Evolutionary conservation across 1,139 yeast species (phyloP).

Genomic region (Magnusiomyces suaveolens): DNA sequence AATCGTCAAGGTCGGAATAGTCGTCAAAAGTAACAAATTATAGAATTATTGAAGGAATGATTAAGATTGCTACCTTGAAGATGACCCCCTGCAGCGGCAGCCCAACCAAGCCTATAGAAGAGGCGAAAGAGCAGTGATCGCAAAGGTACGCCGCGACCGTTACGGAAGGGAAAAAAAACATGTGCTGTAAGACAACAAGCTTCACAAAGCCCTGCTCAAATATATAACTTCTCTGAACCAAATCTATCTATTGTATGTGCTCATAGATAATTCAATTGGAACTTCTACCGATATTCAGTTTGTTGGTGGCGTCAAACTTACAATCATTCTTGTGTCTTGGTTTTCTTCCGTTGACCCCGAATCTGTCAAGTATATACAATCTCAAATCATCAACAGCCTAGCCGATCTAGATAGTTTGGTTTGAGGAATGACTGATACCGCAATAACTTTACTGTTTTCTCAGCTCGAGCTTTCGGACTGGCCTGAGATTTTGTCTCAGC

Average conservation of each 20-base stretch:
- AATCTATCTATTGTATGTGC: slow-evolving; percentile 67
- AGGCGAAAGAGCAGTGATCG: no score
- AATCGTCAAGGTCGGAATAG: no score
- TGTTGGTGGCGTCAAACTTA: slow-evolving; percentile 78
- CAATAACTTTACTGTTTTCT: slow-evolving; percentile 70
- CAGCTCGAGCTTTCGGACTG: slow-evolving; percentile 61
- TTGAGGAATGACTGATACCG: slow-evolving; percentile 82
- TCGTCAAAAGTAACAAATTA: no score
- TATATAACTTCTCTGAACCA: slow-evolving; percentile 61
- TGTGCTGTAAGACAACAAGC: neutral
- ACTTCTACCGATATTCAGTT: slow-evolving; percentile 51
- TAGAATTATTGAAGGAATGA: no score
- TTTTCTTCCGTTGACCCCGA: slow-evolving; percentile 25
- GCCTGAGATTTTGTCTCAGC: slow-evolving; percentile 64
- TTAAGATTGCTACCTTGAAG: no score
- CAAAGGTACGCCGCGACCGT: no score
- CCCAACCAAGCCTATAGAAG: no score
- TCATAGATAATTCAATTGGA: slow-evolving; percentile 45
- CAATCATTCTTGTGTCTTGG: slow-evolving; percentile 50
- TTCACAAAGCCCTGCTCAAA: slow-evolving; percentile 47
- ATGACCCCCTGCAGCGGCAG: no score
- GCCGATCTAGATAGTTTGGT: slow-evolving; percentile 50
- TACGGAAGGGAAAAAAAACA: no score
- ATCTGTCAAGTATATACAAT: slow-evolving; percentile 47
- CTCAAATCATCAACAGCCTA: slow-evolving; percentile 61